Percentiles rank a stretch among this genome's conserved stretches.
These are phyloP conservation scores for Apiospora hydei DNA, from an alignment of 2,329 filamentous ascomycete species.

Conservation along the genomic window DNA sequence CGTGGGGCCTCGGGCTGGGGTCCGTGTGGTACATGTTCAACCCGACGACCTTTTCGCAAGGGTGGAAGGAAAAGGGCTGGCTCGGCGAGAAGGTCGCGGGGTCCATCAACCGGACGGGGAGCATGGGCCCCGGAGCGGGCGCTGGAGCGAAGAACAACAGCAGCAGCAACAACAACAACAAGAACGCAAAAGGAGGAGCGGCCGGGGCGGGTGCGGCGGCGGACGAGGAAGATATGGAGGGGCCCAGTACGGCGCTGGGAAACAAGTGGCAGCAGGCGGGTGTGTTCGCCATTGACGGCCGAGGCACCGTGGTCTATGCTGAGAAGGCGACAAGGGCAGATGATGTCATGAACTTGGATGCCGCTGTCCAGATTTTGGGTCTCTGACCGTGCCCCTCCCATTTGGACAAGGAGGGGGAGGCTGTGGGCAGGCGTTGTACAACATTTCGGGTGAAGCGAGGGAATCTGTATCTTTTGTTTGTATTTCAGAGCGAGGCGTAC, in stretches of 20 bases:
- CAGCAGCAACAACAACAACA: not conserved
- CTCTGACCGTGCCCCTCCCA: constrained; percentile 35
- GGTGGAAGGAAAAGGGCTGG: constrained; percentile 63
- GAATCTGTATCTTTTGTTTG: not conserved
- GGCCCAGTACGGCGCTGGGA: constrained; percentile 54
- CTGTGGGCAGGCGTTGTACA: not conserved
- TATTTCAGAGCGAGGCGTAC: constrained; percentile 19
- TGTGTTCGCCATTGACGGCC: constrained; percentile 58
- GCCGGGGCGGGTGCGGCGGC: constrained; percentile 36
- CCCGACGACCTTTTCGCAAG: constrained; percentile 58
- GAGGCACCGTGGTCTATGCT: constrained; percentile 58
- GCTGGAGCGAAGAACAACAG: not conserved
- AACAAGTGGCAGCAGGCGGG: constrained; percentile 65
- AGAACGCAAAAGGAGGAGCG: constrained; percentile 16
- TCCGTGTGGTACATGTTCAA: constrained; percentile 61
- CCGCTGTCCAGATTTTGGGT: constrained; percentile 46
- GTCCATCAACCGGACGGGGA: constrained; percentile 49
- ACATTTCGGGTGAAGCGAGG: constrained; percentile 1
- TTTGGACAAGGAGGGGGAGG: not conserved
- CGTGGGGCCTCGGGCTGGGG: constrained; percentile 64
- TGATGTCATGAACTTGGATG: constrained; percentile 62
- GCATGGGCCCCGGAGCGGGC: not conserved
- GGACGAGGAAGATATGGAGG: constrained; percentile 49
- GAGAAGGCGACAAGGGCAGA: constrained; percentile 56
- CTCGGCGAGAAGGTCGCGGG: constrained; percentile 58